Evolutionary conservation across 305 asterid species (phyloP).

Genomic region (Solanum hybrid): DNA sequence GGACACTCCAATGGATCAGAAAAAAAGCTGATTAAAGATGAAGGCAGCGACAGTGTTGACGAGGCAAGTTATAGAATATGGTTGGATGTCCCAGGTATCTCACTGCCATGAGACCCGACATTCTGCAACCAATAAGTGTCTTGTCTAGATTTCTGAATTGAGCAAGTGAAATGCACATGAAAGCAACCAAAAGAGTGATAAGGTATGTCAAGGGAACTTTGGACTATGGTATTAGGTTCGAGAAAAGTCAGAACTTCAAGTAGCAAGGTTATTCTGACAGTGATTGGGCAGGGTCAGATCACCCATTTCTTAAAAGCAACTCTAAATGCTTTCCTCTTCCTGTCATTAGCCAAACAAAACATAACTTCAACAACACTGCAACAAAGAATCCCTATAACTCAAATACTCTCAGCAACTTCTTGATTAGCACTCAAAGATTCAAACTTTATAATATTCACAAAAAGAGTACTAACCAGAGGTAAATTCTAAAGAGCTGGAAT

Average conservation of each 20-base stretch:
- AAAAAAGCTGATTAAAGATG: background rate
- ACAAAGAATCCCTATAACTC: background rate
- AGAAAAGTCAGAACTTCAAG: background rate
- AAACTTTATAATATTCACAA: conserved; percentile 1
- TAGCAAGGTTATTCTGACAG: background rate
- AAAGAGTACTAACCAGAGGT: conserved; percentile 27
- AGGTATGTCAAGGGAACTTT: background rate
- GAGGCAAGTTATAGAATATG: background rate
- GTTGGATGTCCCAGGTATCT: background rate
- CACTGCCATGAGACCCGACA: background rate
- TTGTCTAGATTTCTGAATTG: background rate
- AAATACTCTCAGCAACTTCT: background rate
- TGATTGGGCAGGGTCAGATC: background rate
- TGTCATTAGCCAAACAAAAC: background rate
- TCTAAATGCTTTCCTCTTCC: background rate
- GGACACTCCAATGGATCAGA: background rate
- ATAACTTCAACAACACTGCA: background rate
- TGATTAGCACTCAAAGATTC: conserved; percentile 1
- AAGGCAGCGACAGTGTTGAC: background rate
- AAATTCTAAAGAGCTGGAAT: conserved; percentile 17
- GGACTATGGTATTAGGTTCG: background rate
- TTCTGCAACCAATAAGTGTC: background rate
- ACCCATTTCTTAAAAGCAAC: background rate
- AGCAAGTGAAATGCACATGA: background rate
- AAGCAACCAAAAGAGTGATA: background rate